Evolutionary conservation across 177 flowering plant species (phyloP).

Genomic region (Vitis hybrid): DNA sequence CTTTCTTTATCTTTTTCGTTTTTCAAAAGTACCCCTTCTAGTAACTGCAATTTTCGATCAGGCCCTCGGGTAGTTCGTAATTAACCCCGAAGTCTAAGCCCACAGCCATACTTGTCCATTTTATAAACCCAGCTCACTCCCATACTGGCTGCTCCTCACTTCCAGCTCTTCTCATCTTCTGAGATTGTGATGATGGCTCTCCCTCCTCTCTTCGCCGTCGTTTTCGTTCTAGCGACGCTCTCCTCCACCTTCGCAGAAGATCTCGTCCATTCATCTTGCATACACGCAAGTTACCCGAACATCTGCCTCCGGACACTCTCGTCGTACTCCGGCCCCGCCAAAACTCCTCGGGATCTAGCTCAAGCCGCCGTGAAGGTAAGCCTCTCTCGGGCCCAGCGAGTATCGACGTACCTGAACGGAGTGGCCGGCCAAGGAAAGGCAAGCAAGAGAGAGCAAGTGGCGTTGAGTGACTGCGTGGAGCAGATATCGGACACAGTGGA

Average conservation of each 20-base stretch:
- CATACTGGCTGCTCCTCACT: not conserved
- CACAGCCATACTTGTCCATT: too few species aligned
- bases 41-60: not conserved
- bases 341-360: constrained; percentile 57
- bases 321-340: constrained; percentile 47
- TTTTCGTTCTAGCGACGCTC: constrained; percentile 12
- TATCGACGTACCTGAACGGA: constrained; percentile 31
- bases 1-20: not conserved
- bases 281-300: constrained; percentile 66
- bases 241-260: constrained; percentile 12
- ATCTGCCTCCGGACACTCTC: constrained; percentile 71
- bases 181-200: not conserved
- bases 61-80: not conserved
- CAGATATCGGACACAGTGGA: constrained; percentile 66
- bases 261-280: constrained; percentile 57
- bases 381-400: constrained; percentile 38
- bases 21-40: not conserved
- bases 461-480: constrained; percentile 66
- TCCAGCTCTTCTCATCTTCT: not conserved
- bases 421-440: not conserved
- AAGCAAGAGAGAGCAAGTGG: constrained; percentile 37
- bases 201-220: constrained; percentile 9
- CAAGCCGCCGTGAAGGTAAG: constrained; percentile 65
- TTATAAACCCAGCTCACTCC: not conserved
- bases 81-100: not conserved